Percentiles rank a stretch among this genome's conserved stretches.
phyloP scores from a whole-genome alignment of 164 flowering plant species.

The Piper longum region DNA sequence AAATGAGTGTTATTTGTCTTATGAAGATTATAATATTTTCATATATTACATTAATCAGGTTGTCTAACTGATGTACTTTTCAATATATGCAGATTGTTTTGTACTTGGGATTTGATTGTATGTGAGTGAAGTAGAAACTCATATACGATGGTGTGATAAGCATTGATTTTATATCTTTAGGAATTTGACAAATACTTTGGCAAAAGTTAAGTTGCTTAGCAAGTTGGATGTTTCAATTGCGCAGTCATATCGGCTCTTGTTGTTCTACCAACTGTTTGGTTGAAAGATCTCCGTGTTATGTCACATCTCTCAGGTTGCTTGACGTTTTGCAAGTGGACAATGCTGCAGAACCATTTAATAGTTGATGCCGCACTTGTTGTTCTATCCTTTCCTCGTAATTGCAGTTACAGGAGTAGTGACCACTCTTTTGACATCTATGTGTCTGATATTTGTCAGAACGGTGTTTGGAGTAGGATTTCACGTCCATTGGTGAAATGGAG shows the following conservation, averaged over 20 bases:
- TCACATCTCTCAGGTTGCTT: constrained; percentile 74
- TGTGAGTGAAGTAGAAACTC: constrained; percentile 40
- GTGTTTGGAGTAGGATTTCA: constrained; percentile 55
- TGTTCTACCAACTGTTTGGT: constrained; percentile 79
- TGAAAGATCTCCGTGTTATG: constrained; percentile 64
- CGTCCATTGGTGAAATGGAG: constrained; percentile 45
- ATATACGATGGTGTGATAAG: neutral
- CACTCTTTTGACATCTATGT: constrained; percentile 46
- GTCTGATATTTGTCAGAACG: constrained; percentile 43
- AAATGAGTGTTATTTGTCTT: too few species aligned
- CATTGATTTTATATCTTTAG: neutral
- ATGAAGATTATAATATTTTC: neutral
- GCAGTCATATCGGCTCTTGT: constrained; percentile 68
- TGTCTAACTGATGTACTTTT: neutral
- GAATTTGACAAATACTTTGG: constrained; percentile 1
- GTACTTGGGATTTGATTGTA: constrained; percentile 70
- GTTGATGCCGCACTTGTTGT: neutral
- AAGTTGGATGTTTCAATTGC: constrained; percentile 9
- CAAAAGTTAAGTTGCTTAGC: neutral
- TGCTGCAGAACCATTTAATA: neutral
- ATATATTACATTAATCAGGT: neutral
- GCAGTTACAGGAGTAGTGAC: constrained; percentile 88
- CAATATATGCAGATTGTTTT: constrained; percentile 53
- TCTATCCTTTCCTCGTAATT: constrained; percentile 3
- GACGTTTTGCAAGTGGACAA: neutral